Evolutionary conservation across 192 early-diverging fungal genomes (phyloP).

Genomic region (Physocladia obscura): DNA sequence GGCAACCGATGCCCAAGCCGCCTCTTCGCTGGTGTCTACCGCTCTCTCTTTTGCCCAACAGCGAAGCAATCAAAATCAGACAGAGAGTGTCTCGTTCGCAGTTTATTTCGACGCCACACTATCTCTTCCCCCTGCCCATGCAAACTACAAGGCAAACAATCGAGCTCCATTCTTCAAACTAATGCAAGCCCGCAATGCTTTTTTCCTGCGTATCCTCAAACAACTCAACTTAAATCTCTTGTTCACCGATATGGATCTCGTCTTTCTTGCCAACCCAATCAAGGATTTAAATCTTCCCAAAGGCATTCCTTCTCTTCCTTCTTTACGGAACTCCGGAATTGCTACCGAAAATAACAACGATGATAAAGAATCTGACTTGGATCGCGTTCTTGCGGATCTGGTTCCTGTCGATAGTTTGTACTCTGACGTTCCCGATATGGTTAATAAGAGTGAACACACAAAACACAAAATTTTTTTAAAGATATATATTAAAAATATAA

Average conservation of each 20-base stretch:
- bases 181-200: slow-evolving; percentile 3
- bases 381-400: not conserved
- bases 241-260: slow-evolving; percentile 18
- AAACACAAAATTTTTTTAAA: no score
- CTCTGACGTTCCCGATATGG: no score
- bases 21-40: not conserved
- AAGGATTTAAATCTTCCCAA: slow-evolving; percentile 10
- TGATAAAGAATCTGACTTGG: not conserved
- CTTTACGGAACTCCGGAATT: not conserved
- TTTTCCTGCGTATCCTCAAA: not conserved
- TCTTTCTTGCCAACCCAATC: slow-evolving; percentile 4
- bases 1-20: not conserved
- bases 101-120: slow-evolving; percentile 9
- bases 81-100: not conserved
- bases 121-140: not conserved
- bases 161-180: not conserved
- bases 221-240: not conserved
- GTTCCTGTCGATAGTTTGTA: no score
- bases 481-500: no score
- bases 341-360: not conserved
- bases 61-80: not conserved
- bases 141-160: not conserved
- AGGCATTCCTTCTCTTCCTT: not conserved
- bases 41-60: not conserved
- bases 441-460: no score